A percentile compares a stretch with the other conserved stretches of the same genome.
These are phyloP conservation scores for Coniella vitis DNA, from an alignment of 2,329 filamentous ascomycete genomes.

Conservation along the genomic window DNA sequence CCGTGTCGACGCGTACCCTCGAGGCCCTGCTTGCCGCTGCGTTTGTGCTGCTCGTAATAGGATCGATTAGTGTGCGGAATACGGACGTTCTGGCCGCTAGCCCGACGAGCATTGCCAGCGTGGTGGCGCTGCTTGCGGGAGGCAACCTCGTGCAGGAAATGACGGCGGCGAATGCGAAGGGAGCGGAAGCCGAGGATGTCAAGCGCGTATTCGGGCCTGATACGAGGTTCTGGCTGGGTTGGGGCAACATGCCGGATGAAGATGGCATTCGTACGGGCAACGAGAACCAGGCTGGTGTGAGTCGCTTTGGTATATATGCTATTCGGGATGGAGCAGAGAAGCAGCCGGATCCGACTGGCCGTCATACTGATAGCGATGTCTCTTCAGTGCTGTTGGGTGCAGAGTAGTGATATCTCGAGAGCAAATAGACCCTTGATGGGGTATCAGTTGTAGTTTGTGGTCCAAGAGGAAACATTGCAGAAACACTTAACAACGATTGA, in stretches of 20 bases:
- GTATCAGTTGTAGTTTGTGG: too few relatives aligned
- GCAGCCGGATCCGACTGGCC: too few relatives aligned
- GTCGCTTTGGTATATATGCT: background rate
- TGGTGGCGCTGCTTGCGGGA: slow-evolving; percentile 30
- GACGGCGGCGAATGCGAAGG: slow-evolving; percentile 21
- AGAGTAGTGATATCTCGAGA: too few relatives aligned
- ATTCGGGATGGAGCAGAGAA: background rate
- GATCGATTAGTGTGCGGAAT: background rate
- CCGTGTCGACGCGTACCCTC: slow-evolving; percentile 6
- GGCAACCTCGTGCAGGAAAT: slow-evolving; percentile 29
- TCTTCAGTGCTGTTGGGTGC: too few relatives aligned
- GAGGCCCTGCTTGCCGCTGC: slow-evolving; percentile 3
- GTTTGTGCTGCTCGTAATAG: background rate
- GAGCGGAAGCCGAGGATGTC: slow-evolving; percentile 19
- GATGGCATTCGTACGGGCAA: background rate
- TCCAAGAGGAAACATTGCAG: too few relatives aligned
- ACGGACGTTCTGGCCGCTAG: slow-evolving; percentile 24
- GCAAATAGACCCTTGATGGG: too few relatives aligned
- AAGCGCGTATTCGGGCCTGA: slow-evolving; percentile 18
- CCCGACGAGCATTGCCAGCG: slow-evolving; percentile 30
- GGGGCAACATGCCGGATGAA: slow-evolving; percentile 14
- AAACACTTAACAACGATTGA: too few relatives aligned
- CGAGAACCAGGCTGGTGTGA: slow-evolving; percentile 2
- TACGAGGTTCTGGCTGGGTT: slow-evolving; percentile 23
- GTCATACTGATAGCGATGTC: too few relatives aligned